A percentile compares a stretch with the other conserved stretches of the same genome.
Conservation (phyloP, 1,284 basidiomycete species). For the Pisolithus thermaeus region DNA sequence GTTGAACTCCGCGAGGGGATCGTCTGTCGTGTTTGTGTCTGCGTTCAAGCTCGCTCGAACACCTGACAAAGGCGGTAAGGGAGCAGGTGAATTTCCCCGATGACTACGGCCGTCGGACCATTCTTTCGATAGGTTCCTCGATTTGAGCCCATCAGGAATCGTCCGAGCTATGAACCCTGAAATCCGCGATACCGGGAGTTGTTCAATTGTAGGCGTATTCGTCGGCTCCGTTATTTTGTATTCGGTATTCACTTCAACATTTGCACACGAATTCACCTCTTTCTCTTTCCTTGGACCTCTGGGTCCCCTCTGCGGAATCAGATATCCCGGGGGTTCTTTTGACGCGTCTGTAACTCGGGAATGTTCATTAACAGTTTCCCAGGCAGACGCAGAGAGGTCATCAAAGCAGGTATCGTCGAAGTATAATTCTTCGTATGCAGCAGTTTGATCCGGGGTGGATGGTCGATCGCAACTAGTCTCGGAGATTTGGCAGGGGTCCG, state of each 20-base stretch:
- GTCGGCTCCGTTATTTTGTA: not conserved
- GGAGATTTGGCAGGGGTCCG: not conserved
- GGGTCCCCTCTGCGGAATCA: too few species aligned
- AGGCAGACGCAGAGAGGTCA: constrained; percentile 15
- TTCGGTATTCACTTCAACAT: constrained; percentile 4
- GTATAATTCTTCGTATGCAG: constrained; percentile 21
- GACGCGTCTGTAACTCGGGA: constrained; percentile 25
- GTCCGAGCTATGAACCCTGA: not conserved
- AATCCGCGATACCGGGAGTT: not conserved
- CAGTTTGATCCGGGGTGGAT: constrained; percentile 5
- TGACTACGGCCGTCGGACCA: not conserved
- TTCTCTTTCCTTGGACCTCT: too few species aligned
- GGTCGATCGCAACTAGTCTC: not conserved
- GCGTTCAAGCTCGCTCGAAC: too few species aligned
- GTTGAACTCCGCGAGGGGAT: constrained; percentile 44
- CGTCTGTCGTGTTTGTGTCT: constrained; percentile 12
- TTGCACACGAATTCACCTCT: constrained; percentile 4
- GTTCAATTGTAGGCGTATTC: not conserved
- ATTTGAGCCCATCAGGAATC: not conserved
- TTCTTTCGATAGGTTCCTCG: not conserved
- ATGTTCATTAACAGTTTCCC: constrained; percentile 1
- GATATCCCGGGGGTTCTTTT: not conserved
- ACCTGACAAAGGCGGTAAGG: not conserved
- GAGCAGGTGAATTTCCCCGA: not conserved
- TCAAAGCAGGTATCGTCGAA: constrained; percentile 32